phyloP scores from a whole-genome alignment of 352 stramenopile genomes.

The Phytophthora nicotianae region DNA sequence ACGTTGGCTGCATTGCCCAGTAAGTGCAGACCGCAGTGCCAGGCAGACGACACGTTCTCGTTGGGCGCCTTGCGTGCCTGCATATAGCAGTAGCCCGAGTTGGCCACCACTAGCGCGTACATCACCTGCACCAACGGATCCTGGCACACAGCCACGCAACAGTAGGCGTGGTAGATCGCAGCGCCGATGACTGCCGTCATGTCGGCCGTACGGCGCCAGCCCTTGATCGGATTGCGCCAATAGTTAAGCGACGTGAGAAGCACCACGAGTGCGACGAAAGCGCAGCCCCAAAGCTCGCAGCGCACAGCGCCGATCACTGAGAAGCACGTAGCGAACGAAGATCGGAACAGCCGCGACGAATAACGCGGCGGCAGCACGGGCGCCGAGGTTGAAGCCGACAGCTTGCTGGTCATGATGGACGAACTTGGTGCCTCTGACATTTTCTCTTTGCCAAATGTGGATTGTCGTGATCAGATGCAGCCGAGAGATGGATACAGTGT shows the following conservation, averaged over 20 bases:
- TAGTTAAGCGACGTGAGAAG: constrained; percentile 88
- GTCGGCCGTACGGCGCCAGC: constrained; percentile 76
- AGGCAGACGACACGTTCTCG: constrained; percentile 75
- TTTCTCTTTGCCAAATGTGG: constrained; percentile 26
- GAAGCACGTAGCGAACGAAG: constrained; percentile 71
- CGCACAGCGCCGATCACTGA: constrained; percentile 58
- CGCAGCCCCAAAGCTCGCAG: constrained; percentile 71
- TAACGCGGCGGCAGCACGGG: constrained; percentile 74
- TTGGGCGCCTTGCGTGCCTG: constrained; percentile 59
- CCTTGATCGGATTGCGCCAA: constrained; percentile 73
- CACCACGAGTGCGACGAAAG: constrained; percentile 64
- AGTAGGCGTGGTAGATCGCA: constrained; percentile 75
- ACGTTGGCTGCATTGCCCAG: constrained; percentile 80
- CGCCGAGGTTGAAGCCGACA: constrained; percentile 3
- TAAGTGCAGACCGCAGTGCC: constrained; percentile 81
- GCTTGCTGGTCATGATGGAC: constrained; percentile 5
- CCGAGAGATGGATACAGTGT: constrained; percentile 22
- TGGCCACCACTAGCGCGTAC: constrained; percentile 70
- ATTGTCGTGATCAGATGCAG: constrained; percentile 1
- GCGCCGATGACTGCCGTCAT: constrained; percentile 66
- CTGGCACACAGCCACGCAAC: constrained; percentile 56
- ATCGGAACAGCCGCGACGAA: constrained; percentile 71
- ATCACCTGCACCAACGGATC: constrained; percentile 59
- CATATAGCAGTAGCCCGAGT: constrained; percentile 77
- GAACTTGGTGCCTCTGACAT: constrained; percentile 1